Evolutionary conservation across 768 basidiomycete genomes (phyloP).

Genomic region (Boletus coccyginus): DNA sequence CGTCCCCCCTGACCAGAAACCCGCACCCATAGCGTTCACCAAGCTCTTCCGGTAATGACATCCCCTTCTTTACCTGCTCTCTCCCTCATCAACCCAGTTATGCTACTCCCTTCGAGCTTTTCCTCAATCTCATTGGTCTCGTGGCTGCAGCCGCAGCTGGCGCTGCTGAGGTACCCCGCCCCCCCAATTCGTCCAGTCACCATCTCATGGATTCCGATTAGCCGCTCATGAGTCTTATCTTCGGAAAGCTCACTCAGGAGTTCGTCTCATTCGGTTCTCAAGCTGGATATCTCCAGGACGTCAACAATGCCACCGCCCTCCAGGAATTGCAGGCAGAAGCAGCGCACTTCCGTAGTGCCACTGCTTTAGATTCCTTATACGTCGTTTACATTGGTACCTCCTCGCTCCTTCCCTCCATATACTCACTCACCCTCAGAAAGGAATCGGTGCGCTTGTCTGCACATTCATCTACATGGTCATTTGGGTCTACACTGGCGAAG

Average conservation of each 20-base stretch:
- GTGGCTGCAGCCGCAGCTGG: constrained; percentile 74
- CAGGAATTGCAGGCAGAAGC: constrained; percentile 35
- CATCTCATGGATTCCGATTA: constrained; percentile 23
- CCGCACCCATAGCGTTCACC: constrained; percentile 32
- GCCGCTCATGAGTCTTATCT: constrained; percentile 81
- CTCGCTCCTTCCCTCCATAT: neutral
- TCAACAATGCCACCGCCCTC: constrained; percentile 31
- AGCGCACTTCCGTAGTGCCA: constrained; percentile 47
- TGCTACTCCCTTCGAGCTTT: constrained; percentile 66
- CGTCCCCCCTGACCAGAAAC: no score
- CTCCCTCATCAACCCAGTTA: constrained; percentile 46
- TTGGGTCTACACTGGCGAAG: constrained; percentile 77
- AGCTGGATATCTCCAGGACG: constrained; percentile 12
- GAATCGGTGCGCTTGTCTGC: constrained; percentile 69
- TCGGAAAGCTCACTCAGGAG: constrained; percentile 74
- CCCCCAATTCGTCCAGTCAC: neutral
- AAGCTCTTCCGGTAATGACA: constrained; percentile 46
- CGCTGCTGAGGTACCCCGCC: constrained; percentile 62
- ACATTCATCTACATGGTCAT: constrained; percentile 71
- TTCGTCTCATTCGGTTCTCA: constrained; percentile 59
- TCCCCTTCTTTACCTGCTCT: no score
- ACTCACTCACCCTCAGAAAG: constrained; percentile 35
- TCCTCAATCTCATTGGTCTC: constrained; percentile 68
- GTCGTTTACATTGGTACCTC: constrained; percentile 63
- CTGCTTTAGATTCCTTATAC: constrained; percentile 59